Conservation (phyloP, 176 grass and related monocot species). For the Tillandsia leiboldiana region DNA sequence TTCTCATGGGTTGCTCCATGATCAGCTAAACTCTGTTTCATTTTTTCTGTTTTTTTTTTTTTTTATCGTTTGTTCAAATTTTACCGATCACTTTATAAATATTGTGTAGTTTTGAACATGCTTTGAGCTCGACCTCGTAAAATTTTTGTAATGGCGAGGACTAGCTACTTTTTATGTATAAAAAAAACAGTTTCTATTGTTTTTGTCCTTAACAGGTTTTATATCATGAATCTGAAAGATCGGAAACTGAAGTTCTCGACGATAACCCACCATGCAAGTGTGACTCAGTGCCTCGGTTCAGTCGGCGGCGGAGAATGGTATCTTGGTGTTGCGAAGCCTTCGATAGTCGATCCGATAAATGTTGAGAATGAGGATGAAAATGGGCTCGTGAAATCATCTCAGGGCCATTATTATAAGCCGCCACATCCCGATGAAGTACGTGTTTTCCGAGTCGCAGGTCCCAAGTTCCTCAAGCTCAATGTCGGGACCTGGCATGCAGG, state of each 20-base stretch:
- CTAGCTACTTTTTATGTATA: background rate
- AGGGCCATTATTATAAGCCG: constrained; percentile 54
- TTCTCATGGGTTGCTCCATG: too few species aligned
- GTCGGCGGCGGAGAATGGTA: constrained; percentile 83
- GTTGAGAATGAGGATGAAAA: constrained; percentile 36
- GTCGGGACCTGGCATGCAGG: constrained; percentile 91
- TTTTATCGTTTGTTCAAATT: too few species aligned
- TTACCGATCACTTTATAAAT: too few species aligned
- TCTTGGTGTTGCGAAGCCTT: constrained; percentile 63
- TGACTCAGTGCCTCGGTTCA: constrained; percentile 87
- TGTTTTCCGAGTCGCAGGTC: constrained; percentile 64
- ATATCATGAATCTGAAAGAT: constrained; percentile 47
- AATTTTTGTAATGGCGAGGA: background rate
- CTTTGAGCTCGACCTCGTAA: too few species aligned
- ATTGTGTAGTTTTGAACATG: too few species aligned
- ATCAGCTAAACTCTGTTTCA: too few species aligned
- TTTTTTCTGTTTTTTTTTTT: too few species aligned
- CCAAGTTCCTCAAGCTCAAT: constrained; percentile 86
- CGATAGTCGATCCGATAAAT: constrained; percentile 39
- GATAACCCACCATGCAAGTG: constrained; percentile 88
- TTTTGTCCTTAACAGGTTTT: constrained; percentile 15
- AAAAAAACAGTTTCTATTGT: constrained; percentile 2
- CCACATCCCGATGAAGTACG: constrained; percentile 64
- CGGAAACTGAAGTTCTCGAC: constrained; percentile 44
- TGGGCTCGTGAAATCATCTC: constrained; percentile 23